Percentiles rank a stretch among this genome's conserved stretches.
Evolutionary conservation across 495 filamentous ascomycete species (phyloP).

Genomic region (Neurospora hispaniola): DNA sequence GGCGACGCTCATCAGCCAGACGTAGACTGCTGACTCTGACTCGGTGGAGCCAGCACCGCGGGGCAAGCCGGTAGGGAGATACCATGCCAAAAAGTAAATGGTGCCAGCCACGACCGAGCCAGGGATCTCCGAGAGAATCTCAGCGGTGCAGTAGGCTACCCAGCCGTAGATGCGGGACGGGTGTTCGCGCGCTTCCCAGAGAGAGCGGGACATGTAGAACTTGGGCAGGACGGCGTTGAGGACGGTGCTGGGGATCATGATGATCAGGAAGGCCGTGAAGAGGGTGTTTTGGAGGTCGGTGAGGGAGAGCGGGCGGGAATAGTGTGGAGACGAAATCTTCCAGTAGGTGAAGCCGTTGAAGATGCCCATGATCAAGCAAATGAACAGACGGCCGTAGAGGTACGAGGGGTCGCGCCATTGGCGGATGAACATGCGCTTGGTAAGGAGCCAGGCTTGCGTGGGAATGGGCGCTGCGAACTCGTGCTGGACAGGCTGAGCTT

Average conservation of each 20-base stretch:
- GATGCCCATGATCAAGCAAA: conserved; percentile 42
- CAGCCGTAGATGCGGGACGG: conserved; percentile 73
- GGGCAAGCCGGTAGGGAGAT: conserved; percentile 65
- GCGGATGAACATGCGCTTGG: conserved; percentile 59
- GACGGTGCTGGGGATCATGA: conserved; percentile 61
- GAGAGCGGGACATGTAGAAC: conserved; percentile 65
- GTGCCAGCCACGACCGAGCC: conserved; percentile 50
- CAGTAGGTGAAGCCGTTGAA: conserved; percentile 90
- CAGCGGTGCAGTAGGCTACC: conserved; percentile 71
- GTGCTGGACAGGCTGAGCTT: conserved; percentile 1
- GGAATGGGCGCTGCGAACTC: conserved; percentile 28
- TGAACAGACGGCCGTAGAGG: conserved; percentile 55
- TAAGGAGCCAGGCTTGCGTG: conserved; percentile 37
- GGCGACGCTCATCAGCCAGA: conserved; percentile 72
- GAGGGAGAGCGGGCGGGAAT: conserved; percentile 14
- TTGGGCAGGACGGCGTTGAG: conserved; percentile 71
- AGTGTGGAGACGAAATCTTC: conserved; percentile 31
- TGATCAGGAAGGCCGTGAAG: conserved; percentile 66
- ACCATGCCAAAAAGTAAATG: conserved; percentile 72
- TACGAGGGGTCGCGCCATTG: conserved; percentile 74
- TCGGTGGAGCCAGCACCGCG: conserved; percentile 22
- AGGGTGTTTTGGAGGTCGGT: conserved; percentile 70
- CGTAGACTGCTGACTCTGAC: conserved; percentile 59
- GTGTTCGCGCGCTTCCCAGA: conserved; percentile 69
- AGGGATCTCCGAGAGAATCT: conserved; percentile 68